Percentiles rank a stretch among this genome's conserved stretches.
These are phyloP conservation scores for Linnemannia zychae DNA, from an alignment of 192 early-diverging fungal species.

Conservation along the genomic window DNA sequence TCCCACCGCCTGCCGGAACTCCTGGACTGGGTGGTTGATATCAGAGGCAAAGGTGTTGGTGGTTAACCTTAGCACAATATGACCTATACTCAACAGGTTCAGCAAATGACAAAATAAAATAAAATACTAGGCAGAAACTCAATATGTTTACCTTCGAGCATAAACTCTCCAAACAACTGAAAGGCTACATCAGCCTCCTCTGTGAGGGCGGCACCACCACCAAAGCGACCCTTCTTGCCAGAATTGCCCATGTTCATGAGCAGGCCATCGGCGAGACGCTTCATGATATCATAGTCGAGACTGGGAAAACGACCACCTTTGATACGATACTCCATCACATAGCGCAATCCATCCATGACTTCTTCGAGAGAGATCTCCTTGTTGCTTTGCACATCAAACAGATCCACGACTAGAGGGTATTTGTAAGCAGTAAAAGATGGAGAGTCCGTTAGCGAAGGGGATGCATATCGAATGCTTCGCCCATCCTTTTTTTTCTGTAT, in stretches of 20 bases:
- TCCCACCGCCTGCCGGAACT: slow-evolving; percentile 88
- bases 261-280: slow-evolving; percentile 86
- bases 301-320: slow-evolving; percentile 86
- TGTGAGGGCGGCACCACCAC: slow-evolving; percentile 70
- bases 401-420: slow-evolving; percentile 75
- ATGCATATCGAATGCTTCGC: background rate
- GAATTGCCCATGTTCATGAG: slow-evolving; percentile 81
- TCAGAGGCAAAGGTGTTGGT: too few relatives aligned
- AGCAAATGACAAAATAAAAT: background rate
- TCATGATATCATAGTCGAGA: slow-evolving; percentile 88
- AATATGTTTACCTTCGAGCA: slow-evolving; percentile 80
- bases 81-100: background rate
- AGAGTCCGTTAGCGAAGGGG: background rate
- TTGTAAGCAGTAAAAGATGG: background rate
- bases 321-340: slow-evolving; percentile 95
- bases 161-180: slow-evolving; percentile 94
- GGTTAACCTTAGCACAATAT: too few relatives aligned
- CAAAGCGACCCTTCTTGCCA: slow-evolving; percentile 71
- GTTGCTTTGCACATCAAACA: slow-evolving; percentile 81
- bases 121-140: background rate
- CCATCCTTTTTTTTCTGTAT: background rate
- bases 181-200: slow-evolving; percentile 89
- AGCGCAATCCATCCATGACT: slow-evolving; percentile 90
- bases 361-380: slow-evolving; percentile 80
- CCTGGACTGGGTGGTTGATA: slow-evolving; percentile 70